Percentiles rank a stretch among this genome's conserved stretches.
Conservation (phyloP, 1,284 basidiomycete species). For the Chondrostereum purpureum region DNA sequence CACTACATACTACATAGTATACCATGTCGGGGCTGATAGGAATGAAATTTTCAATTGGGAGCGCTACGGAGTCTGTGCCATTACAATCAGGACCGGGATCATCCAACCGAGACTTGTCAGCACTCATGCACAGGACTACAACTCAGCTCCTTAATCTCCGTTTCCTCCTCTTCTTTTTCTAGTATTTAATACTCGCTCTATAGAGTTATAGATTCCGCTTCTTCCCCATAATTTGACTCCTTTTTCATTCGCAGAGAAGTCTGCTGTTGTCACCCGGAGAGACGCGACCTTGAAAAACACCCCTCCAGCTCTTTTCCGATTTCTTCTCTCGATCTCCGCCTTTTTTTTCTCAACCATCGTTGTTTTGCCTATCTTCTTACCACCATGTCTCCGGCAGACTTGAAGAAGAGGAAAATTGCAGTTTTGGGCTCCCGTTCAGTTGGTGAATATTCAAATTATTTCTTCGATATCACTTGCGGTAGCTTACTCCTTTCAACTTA, state of each 20-base stretch:
- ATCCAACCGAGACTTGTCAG: too few species aligned
- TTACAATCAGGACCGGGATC: too few species aligned
- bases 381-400: slow-evolving; percentile 44
- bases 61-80: too few species aligned
- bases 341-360: slow-evolving; percentile 11
- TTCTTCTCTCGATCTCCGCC: slow-evolving; percentile 13
- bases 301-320: too few species aligned
- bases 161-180: slow-evolving; percentile 6
- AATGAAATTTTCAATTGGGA: too few species aligned
- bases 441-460: slow-evolving; percentile 26
- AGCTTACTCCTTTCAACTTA: slow-evolving; percentile 9
- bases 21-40: too few species aligned
- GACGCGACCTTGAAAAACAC: neutral
- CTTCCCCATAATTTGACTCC: neutral
- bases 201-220: neutral
- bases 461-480: slow-evolving; percentile 18
- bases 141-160: neutral
- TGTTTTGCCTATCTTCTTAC: slow-evolving; percentile 12
- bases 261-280: neutral
- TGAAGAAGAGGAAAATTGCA: slow-evolving; percentile 69
- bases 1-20: too few species aligned
- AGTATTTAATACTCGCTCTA: slow-evolving; percentile 1
- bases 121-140: too few species aligned
- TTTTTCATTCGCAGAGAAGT: neutral
- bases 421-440: slow-evolving; percentile 49